Percentiles rank a stretch among this genome's conserved stretches.
phyloP scores from a whole-genome alignment of 1,284 basidiomycete species.

The Phellopilus nigrolimitatus region DNA sequence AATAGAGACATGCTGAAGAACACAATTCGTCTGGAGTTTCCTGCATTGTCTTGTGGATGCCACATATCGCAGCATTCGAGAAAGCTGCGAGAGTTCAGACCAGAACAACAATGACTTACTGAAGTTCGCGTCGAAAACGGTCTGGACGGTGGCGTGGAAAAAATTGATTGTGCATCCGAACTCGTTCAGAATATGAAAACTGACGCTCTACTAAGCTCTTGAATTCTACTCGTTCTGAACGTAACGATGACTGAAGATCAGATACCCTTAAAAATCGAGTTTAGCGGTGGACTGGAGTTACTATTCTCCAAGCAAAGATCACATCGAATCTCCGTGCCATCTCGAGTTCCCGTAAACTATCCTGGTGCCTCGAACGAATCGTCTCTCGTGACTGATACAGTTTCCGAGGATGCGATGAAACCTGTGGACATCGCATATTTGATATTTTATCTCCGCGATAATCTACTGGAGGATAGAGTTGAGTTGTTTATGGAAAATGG shows the following conservation, averaged over 20 bases:
- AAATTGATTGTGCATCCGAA: too few species aligned
- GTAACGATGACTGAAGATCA: neutral
- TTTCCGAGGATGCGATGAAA: constrained; percentile 36
- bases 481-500: constrained; percentile 89
- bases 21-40: neutral
- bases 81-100: neutral
- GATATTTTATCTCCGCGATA: constrained; percentile 74
- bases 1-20: neutral
- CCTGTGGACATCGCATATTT: constrained; percentile 70
- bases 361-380: constrained; percentile 17
- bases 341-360: constrained; percentile 30
- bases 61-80: constrained; percentile 18
- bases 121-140: too few species aligned
- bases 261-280: constrained; percentile 52
- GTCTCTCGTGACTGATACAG: constrained; percentile 21
- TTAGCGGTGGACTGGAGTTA: constrained; percentile 79
- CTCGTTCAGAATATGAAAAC: too few species aligned
- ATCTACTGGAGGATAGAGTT: constrained; percentile 77
- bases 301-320: constrained; percentile 68
- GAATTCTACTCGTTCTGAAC: neutral
- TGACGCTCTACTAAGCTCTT: too few species aligned
- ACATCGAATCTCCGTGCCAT: constrained; percentile 60
- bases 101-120: too few species aligned
- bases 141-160: too few species aligned
- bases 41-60: neutral